Conservation (phyloP, 805 yeast genomes). For the Starmerella etchellsii region DNA sequence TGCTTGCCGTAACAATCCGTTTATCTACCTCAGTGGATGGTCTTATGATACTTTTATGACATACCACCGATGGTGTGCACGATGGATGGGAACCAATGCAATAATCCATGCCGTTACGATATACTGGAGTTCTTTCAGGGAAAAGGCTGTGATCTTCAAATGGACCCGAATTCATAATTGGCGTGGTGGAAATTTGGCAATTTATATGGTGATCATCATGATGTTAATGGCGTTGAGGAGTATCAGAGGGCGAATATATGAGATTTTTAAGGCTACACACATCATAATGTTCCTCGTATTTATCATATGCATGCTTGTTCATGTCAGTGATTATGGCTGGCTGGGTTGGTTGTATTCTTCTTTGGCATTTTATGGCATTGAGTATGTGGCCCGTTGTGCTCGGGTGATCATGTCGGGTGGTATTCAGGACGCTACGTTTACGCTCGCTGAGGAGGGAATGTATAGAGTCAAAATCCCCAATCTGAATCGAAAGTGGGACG, state of each 20-base stretch:
- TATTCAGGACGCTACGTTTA: slow-evolving; percentile 22
- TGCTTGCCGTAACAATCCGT: slow-evolving; percentile 60
- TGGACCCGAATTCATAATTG: slow-evolving; percentile 26
- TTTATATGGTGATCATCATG: slow-evolving; percentile 31
- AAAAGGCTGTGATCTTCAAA: slow-evolving; percentile 20
- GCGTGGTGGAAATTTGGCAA: slow-evolving; percentile 35
- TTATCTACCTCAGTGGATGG: slow-evolving; percentile 50
- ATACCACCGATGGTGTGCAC: slow-evolving; percentile 46
- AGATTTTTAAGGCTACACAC: slow-evolving; percentile 44
- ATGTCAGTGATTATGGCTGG: slow-evolving; percentile 49
- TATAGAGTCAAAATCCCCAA: slow-evolving; percentile 22
- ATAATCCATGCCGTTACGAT: slow-evolving; percentile 35
- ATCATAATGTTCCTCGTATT: slow-evolving; percentile 15
- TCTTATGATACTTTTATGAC: slow-evolving; percentile 46
- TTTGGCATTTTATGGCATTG: slow-evolving; percentile 55
- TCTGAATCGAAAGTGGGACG: slow-evolving; percentile 36
- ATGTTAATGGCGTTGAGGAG: slow-evolving; percentile 37
- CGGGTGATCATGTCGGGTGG: slow-evolving; percentile 48
- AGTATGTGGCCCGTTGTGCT: slow-evolving; percentile 43
- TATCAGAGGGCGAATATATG: slow-evolving; percentile 44
- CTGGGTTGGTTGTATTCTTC: slow-evolving; percentile 41
- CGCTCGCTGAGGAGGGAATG: slow-evolving; percentile 29
- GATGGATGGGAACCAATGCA: slow-evolving; percentile 33
- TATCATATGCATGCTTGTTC: slow-evolving; percentile 34
- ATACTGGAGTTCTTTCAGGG: slow-evolving; percentile 22